These are phyloP conservation scores for Telopea speciosissima DNA, from an alignment of 177 flowering plant genomes.

Conservation along the genomic window DNA sequence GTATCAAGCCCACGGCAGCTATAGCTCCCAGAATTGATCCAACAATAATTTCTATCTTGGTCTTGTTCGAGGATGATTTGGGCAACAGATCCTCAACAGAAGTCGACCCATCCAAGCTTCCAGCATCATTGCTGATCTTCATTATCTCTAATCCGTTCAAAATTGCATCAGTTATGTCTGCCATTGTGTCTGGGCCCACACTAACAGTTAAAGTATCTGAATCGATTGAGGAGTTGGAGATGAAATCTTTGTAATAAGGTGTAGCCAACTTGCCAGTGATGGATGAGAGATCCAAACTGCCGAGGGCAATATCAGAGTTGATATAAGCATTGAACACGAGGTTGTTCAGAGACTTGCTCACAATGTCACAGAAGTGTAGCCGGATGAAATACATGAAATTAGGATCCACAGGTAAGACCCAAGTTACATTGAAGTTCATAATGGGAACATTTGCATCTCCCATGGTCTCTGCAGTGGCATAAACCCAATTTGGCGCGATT, in stretches of 20 bases:
- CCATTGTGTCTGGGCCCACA: conserved; percentile 20
- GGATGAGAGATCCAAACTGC: conserved; percentile 19
- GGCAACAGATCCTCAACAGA: conserved; percentile 16
- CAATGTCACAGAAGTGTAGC: conserved; percentile 31
- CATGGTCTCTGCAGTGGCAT: conserved; percentile 21
- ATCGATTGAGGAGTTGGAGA: conserved; percentile 13
- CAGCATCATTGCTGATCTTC: conserved; percentile 21
- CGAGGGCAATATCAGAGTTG: conserved; percentile 17
- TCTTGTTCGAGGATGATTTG: conserved; percentile 10
- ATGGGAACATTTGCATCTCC: conserved; percentile 14
- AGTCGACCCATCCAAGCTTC: conserved; percentile 17
- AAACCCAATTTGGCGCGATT: conserved; percentile 20
- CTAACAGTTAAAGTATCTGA: conserved; percentile 18
- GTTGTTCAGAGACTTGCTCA: conserved; percentile 13
- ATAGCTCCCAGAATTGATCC: conserved; percentile 9
- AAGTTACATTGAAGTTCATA: conserved; percentile 28
- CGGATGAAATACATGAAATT: conserved; percentile 21
- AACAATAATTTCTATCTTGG: conserved; percentile 13
- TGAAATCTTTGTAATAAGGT: conserved; percentile 26
- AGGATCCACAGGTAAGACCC: conserved; percentile 23
- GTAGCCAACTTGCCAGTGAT: conserved; percentile 6
- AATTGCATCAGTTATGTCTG: conserved; percentile 20
- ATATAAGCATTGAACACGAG: conserved; percentile 26
- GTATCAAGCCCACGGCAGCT: conserved; percentile 11
- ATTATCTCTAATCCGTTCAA: conserved; percentile 36